Evolutionary conservation across 192 early-diverging fungal genomes (phyloP).

Genomic region (Umbelopsis vinacea): DNA sequence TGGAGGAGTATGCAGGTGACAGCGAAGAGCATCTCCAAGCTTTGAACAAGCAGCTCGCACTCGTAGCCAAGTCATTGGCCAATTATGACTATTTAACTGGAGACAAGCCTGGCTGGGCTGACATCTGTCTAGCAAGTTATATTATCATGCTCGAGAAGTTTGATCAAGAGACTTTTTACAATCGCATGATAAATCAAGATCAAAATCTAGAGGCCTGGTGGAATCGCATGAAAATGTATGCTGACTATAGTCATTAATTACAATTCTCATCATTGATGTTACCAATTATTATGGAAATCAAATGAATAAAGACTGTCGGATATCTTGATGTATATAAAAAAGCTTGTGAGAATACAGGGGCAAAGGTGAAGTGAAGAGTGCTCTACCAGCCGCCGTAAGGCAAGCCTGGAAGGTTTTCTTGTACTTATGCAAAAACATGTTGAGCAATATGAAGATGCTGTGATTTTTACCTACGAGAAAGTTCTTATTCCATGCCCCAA

Average conservation of each 20-base stretch:
- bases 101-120: constrained; percentile 45
- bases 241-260: neutral
- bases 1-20: constrained; percentile 42
- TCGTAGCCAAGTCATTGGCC: constrained; percentile 33
- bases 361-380: too few species aligned
- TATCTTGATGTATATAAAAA: too few species aligned
- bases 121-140: constrained; percentile 40
- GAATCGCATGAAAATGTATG: constrained; percentile 33
- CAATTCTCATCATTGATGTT: too few species aligned
- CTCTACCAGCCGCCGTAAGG: too few species aligned
- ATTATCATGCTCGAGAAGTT: constrained; percentile 43
- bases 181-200: constrained; percentile 40
- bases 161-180: constrained; percentile 42
- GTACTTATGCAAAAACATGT: too few species aligned
- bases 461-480: too few species aligned
- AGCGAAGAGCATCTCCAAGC: constrained; percentile 23
- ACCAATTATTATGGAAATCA: too few species aligned
- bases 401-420: too few species aligned
- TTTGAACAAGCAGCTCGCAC: constrained; percentile 32
- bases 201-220: constrained; percentile 39
- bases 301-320: too few species aligned
- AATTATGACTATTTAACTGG: constrained; percentile 43
- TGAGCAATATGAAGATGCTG: too few species aligned
- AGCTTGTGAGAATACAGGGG: too few species aligned
- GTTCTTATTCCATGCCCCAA: too few species aligned